Base-by-base conservation (phyloP, 2,329 filamentous ascomycete species). In the Parastagonospora nodorum region DNA sequence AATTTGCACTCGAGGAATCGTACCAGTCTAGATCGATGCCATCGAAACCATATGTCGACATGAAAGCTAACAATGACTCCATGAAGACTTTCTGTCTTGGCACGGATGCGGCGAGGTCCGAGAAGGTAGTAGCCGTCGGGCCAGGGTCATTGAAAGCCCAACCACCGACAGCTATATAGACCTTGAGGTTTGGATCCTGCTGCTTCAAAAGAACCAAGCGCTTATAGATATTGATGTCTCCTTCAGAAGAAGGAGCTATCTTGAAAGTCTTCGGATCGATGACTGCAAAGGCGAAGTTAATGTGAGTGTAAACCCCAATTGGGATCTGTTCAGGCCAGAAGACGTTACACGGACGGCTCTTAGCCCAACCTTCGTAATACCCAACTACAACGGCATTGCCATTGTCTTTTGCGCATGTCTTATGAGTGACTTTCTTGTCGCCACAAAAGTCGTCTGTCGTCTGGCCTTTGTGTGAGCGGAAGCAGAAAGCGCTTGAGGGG, bases 21-120 rank as follows among this genome's bases (percentile, higher is more conserved):
- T n/a, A n/a, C n/a, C 76, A 80, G 51, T 80, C 76, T 8, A 80
- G 41, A 44, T 80, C 76, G 2, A 78, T 62, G 1, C 77, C 77
- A 53, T 80, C 76, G 37, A 80, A 76, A 6, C 61, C 68, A 47
- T 78, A 77, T 6, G 57, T 67, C 1, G 50, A 16, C 68, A 80
- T 67, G 57, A 80, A 79, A 0, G 38, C 44, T 0, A 74, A 40
- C 0, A 78, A 51, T 1, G 63, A 69, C 1, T 61, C 47, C 38
- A 76, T 65, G 50, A 80, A 80, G 1, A 50, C 58, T 0, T 45
- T 42, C 15, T 61, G 58, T 8, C 59, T 66, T 2, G 42, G 42
- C 1, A 50, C 11, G 0, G 52, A 57, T 3, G 32, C 51, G 1
- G 61, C 64, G 36, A 76, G 60, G 31, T 72, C 58, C 7, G 48